Base-by-base conservation (phyloP, 1,284 basidiomycete species). In the Sporisorium graminicola region DNA sequence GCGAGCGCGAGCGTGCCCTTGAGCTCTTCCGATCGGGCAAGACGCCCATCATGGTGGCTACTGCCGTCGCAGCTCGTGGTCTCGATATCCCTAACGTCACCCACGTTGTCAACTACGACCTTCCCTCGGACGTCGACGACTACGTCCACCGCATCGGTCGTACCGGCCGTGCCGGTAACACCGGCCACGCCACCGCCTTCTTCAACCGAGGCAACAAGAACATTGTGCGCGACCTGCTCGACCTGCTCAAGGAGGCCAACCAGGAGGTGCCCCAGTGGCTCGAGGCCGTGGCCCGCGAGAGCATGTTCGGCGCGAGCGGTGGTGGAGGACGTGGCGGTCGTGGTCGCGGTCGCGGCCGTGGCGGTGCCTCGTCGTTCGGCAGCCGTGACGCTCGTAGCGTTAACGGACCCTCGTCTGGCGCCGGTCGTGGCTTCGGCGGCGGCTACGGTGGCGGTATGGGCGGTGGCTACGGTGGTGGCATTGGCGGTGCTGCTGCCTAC, bases 61-160 rank as follows among this genome's bases (percentile, higher is more conserved):
- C 97, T 29, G 97, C 96, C 61, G 97, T 99, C 68, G 96, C 96
- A 57, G 96, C 97, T 67, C 94, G 97, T 89, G 96, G 96, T 87
- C 91, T 99, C 82, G 96, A 99, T 88, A 99, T 99, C 81, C 97
- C 97, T 80, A 97, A 99, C 87, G 96, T 99, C 83, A 98, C 94
- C 31, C 97, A 99, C 87, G 96, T 99, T 83, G 90, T 99, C 88
- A 96, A 96, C 87, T 99, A 98, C 88, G 97, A 99, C 87, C 89
- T 99, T n/a, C 96, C 96, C 20, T 93, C 92, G 72, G 96, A 99
- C 87, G 96, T 99, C 73, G 96, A 99, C 85, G 97, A 85, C 72
- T 85, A 85, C 60, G 84, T 85, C 24, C 84, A 85, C 78, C 82
- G 84, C 18, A 85, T 85, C 85, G 96, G 96, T 89, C 94, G 96